Conservation (phyloP, 441 rosid genomes). For the Gossypium gossypioides region DNA sequence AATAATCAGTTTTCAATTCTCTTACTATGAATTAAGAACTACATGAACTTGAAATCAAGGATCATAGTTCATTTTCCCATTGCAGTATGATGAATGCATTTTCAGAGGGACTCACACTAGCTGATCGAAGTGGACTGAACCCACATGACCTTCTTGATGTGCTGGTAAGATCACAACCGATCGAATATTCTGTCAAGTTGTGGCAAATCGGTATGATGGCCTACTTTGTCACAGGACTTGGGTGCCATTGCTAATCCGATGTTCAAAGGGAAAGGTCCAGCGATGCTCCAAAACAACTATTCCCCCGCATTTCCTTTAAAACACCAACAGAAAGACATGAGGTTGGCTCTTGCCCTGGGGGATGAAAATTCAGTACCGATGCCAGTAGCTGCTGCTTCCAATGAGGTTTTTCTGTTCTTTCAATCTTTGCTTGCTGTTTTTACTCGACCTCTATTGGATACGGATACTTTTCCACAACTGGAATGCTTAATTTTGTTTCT, state of each 20-base stretch:
- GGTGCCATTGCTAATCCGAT: constrained; percentile 73
- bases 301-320: constrained; percentile 79
- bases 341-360: constrained; percentile 87
- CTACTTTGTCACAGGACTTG: constrained; percentile 47
- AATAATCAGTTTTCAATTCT: background rate
- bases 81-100: constrained; percentile 84
- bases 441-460: no score
- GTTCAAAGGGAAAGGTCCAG: constrained; percentile 76
- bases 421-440: background rate
- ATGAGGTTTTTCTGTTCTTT: constrained; percentile 43
- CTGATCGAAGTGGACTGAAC: constrained; percentile 73
- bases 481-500: no score
- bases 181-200: background rate
- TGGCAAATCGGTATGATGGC: background rate
- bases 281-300: constrained; percentile 53
- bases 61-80: background rate
- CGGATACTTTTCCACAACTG: no score
- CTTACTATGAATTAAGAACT: background rate
- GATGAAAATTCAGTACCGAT: constrained; percentile 77
- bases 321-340: constrained; percentile 90
- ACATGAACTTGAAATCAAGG: background rate
- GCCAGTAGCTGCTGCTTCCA: constrained; percentile 86
- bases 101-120: constrained; percentile 80
- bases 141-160: constrained; percentile 58
- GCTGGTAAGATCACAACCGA: constrained; percentile 43